Base-by-base conservation (phyloP, 2,329 filamentous ascomycete species). In the Pyrenophora tritici-repentis region DNA sequence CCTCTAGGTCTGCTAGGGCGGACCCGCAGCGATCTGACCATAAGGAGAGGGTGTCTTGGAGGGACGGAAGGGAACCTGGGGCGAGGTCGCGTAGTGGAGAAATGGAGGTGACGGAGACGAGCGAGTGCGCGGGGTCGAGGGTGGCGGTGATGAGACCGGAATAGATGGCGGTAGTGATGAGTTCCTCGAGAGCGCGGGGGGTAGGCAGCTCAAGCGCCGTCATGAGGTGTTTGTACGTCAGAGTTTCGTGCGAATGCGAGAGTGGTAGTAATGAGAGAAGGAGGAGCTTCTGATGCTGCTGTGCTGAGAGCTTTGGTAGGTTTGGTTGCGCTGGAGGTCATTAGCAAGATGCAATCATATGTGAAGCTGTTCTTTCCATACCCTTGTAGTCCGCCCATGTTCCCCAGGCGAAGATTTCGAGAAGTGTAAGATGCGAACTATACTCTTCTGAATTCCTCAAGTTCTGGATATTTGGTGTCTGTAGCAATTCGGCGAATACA, bases 401-500 rank as follows among this genome's bases (percentile, higher is more conserved):
- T 54, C 93, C 94, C 81, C 94, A 91, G 52, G 91, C 90, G 76
- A 99, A 99, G 66, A 95, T 87, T 74, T 92, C 83, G 37, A 99
- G 86, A 12, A 96, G 82, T 1, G 79, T 83, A 42, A 94, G 80
- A 74, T 90, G 78, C 34, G 73, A 63, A 6, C 80, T 76, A 65
- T 87, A 84, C 41, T 95, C 88, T 31, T 81, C 70, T n/a, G 84
- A 79, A 33, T 75, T 76, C 20, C 79, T 74, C 37, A 97, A 85
- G 10, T 84, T 81, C 74, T 94, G 89, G 61, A 97, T 86, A 63
- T 90, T 86, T 0, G 89, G 85, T 1, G 86, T 86, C 64, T 89
- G 83, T 32, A 99, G 86, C n/a, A 99, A 86, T 77, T 97, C 93
- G 61, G 89, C 85, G 78, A 99, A 99, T 76, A 97, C 83, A 74